These are phyloP conservation scores for Camelina hispida DNA, from an alignment of 345 rosid genomes.

Conservation along the genomic window DNA sequence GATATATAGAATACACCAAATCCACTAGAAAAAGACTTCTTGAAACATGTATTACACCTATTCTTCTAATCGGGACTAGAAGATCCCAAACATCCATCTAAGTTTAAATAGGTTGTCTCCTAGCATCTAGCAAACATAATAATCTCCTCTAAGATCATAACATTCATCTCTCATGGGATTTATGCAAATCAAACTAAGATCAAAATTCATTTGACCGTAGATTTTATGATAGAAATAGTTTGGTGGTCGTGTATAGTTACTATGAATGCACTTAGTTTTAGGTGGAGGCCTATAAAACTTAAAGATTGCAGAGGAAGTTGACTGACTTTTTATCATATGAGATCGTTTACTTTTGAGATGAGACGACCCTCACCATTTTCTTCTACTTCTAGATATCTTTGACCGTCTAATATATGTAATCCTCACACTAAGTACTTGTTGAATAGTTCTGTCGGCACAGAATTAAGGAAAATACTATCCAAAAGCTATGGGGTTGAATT, in stretches of 20 bases:
- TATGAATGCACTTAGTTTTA: not conserved
- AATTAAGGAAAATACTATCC: not conserved
- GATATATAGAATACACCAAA: not conserved
- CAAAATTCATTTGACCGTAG: not conserved
- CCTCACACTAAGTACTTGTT: slow-evolving; percentile 1
- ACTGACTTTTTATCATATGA: slow-evolving; percentile 8
- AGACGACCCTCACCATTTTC: not conserved
- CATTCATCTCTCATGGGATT: not conserved
- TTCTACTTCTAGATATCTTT: not conserved
- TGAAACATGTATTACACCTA: not conserved
- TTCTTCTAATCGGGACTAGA: not conserved
- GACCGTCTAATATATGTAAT: not conserved
- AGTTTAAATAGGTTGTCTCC: not conserved
- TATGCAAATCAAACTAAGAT: not conserved
- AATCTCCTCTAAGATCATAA: not conserved
- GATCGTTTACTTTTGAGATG: slow-evolving; percentile 6
- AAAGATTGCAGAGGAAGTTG: not conserved
- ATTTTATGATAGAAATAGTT: not conserved
- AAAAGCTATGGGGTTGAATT: not conserved
- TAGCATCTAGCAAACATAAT: not conserved
- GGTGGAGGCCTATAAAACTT: not conserved
- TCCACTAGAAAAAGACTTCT: not conserved
- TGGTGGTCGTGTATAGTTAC: not conserved
- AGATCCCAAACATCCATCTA: not conserved
- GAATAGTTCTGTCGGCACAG: not conserved